Conservation (phyloP, 2,329 filamentous ascomycete species). For the Fusarium stilboides region DNA sequence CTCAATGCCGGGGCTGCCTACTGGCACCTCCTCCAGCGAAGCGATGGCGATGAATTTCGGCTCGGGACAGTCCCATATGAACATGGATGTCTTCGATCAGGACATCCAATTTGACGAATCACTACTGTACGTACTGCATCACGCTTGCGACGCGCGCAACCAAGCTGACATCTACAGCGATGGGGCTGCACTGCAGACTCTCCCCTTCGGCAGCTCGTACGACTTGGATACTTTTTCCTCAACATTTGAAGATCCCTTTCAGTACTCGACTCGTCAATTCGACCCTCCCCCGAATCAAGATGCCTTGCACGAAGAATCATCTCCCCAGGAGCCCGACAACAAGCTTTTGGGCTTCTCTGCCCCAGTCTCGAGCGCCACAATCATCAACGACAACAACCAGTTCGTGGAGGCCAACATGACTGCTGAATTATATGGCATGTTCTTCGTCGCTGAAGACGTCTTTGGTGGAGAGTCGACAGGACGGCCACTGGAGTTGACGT, state of each 20-base stretch:
- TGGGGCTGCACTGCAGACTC: slow-evolving; percentile 53
- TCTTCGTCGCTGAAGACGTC: slow-evolving; percentile 87
- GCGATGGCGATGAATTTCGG: slow-evolving; percentile 63
- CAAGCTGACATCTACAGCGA: slow-evolving; percentile 52
- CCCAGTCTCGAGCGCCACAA: slow-evolving; percentile 70
- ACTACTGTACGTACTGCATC: slow-evolving; percentile 62
- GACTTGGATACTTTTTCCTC: slow-evolving; percentile 73
- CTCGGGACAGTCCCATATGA: slow-evolving; percentile 56
- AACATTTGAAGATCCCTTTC: slow-evolving; percentile 77
- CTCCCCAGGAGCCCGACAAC: slow-evolving; percentile 73
- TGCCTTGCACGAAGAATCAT: slow-evolving; percentile 62
- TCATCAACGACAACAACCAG: slow-evolving; percentile 77
- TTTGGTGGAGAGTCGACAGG: slow-evolving; percentile 73
- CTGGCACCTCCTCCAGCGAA: slow-evolving; percentile 62
- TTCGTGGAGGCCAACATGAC: slow-evolving; percentile 76
- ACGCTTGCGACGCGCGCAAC: slow-evolving; percentile 33
- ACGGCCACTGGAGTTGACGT: slow-evolving; percentile 85
- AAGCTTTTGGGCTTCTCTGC: slow-evolving; percentile 83
- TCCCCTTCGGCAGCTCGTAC: slow-evolving; percentile 72
- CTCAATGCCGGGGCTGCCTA: slow-evolving; percentile 67
- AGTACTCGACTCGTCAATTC: slow-evolving; percentile 67
- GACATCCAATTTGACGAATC: slow-evolving; percentile 70
- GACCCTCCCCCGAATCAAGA: slow-evolving; percentile 62
- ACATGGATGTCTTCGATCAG: slow-evolving; percentile 67
- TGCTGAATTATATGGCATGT: slow-evolving; percentile 89